Evolutionary conservation across 2,329 filamentous ascomycete species (phyloP).

Genomic region (Botrytis tulipae): DNA sequence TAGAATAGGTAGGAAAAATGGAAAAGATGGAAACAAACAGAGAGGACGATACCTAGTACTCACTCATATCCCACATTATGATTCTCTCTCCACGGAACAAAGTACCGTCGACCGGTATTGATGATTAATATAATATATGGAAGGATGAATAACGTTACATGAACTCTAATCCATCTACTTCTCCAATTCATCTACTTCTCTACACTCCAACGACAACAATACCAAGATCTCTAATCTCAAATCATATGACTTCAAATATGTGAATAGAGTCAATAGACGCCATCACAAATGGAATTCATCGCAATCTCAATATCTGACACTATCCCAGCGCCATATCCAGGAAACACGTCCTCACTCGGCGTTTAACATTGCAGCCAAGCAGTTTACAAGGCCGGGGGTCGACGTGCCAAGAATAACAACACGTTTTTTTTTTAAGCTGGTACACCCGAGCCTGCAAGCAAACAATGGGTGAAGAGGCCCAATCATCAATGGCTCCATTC

Average conservation of each 20-base stretch:
- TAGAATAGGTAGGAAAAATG: background rate
- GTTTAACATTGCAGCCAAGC: conserved; percentile 1
- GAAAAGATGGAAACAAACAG: background rate
- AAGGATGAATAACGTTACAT: background rate
- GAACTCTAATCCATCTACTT: background rate
- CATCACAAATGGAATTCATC: background rate
- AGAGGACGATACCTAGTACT: background rate
- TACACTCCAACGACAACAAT: background rate
- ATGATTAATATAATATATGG: background rate
- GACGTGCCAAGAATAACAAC: background rate
- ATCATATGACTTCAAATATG: background rate
- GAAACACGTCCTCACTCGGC: background rate
- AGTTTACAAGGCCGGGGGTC: background rate
- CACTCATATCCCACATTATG: background rate
- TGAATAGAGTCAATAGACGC: background rate
- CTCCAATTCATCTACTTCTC: background rate
- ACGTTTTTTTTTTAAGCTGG: background rate
- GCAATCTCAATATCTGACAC: background rate
- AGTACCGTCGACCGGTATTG: background rate
- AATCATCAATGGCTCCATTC: background rate
- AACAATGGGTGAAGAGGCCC: background rate
- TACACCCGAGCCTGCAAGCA: background rate
- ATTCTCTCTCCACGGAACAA: background rate
- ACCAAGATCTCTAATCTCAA: background rate
- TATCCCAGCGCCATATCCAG: background rate